These are phyloP conservation scores for Aspergillus pseudoterreus DNA, from an alignment of 2,329 filamentous ascomycete species.

Conservation along the genomic window DNA sequence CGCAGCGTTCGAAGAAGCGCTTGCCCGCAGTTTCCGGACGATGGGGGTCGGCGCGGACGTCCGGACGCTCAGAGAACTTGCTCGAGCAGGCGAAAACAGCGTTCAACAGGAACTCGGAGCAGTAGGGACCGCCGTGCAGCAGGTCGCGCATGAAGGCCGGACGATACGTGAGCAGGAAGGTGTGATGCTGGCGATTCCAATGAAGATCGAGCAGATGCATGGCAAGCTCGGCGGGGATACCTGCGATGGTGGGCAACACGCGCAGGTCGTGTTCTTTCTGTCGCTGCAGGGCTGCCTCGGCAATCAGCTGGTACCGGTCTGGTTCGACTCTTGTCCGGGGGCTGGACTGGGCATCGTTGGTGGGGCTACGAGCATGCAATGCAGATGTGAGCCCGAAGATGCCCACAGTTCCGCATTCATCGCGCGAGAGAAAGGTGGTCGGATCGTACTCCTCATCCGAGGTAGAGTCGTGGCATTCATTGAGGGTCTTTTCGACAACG, in stretches of 20 bases:
- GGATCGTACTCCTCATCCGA: conserved; percentile 5
- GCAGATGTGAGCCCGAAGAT: conserved; percentile 7
- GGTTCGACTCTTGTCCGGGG: neutral
- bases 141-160: conserved; percentile 52
- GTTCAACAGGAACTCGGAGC: conserved; percentile 51
- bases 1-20: conserved; percentile 47
- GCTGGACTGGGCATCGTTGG: neutral
- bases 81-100: conserved; percentile 48
- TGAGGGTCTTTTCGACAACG: neutral
- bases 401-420: conserved; percentile 4
- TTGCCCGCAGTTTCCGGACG: conserved; percentile 50
- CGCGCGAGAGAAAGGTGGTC: conserved; percentile 4
- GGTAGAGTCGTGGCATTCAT: neutral
- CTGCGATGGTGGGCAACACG: neutral
- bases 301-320: conserved; percentile 3
- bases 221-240: conserved; percentile 39
- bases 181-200: conserved; percentile 54
- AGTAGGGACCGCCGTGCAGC: conserved; percentile 45
- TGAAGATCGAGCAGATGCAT: conserved; percentile 51
- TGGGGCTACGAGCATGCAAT: conserved; percentile 1
- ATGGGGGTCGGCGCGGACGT: conserved; percentile 45
- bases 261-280: conserved; percentile 2
- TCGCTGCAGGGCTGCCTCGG: neutral
- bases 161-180: conserved; percentile 49
- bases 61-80: conserved; percentile 46